phyloP scores from a whole-genome alignment of 345 rosid species.

The Camelina neglecta region DNA sequence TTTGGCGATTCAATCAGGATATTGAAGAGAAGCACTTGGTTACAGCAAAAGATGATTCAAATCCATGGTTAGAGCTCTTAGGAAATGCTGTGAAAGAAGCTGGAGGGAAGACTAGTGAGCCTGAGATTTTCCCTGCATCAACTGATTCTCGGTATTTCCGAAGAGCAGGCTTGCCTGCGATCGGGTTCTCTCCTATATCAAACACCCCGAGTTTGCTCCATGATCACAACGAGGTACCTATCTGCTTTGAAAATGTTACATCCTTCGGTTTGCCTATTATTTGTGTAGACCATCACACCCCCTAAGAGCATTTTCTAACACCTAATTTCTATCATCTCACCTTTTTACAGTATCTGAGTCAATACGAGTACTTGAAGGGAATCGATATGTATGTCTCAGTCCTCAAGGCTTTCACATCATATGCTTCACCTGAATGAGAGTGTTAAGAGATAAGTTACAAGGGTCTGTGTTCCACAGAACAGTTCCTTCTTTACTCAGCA shows the following conservation, averaged over 20 bases:
- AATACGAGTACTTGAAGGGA: slow-evolving; percentile 78
- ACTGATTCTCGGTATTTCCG: slow-evolving; percentile 80
- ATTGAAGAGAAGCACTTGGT: slow-evolving; percentile 52
- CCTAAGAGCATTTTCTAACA: slow-evolving; percentile 55
- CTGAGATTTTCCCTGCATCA: slow-evolving; percentile 83
- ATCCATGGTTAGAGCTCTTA: slow-evolving; percentile 79
- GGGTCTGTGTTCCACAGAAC: neutral
- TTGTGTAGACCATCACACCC: neutral
- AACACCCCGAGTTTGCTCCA: slow-evolving; percentile 87
- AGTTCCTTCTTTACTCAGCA: neutral
- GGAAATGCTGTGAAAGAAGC: slow-evolving; percentile 67
- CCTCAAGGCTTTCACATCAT: slow-evolving; percentile 60
- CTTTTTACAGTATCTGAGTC: slow-evolving; percentile 78
- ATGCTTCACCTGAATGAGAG: slow-evolving; percentile 31
- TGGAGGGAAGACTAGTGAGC: slow-evolving; percentile 59
- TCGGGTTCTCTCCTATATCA: slow-evolving; percentile 88
- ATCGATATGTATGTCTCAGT: slow-evolving; percentile 68
- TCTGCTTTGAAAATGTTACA: neutral
- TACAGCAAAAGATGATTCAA: slow-evolving; percentile 61
- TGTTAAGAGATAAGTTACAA: slow-evolving; percentile 55
- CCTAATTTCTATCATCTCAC: slow-evolving; percentile 72
- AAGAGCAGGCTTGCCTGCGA: slow-evolving; percentile 64
- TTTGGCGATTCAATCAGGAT: slow-evolving; percentile 1
- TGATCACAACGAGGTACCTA: slow-evolving; percentile 78
- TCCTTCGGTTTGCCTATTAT: neutral